These are phyloP conservation scores for Areca catechu DNA, from an alignment of 176 grass and related monocot genomes.

Conservation along the genomic window DNA sequence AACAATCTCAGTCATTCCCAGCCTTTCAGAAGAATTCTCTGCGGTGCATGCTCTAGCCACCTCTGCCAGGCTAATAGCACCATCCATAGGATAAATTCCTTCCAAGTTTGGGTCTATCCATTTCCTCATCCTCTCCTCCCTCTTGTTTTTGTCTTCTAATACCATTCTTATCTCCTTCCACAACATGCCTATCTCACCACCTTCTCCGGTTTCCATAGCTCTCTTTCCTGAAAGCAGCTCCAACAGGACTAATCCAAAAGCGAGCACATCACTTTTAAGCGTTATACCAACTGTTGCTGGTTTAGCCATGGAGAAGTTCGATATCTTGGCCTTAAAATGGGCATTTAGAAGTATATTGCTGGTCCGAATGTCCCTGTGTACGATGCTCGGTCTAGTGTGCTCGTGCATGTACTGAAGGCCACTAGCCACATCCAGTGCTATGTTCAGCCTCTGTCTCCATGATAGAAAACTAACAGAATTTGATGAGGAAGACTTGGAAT, in stretches of 20 bases:
- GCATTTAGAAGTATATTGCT: slow-evolving; percentile 50
- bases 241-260: slow-evolving; percentile 35
- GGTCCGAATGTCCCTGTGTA: slow-evolving; percentile 44
- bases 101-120: slow-evolving; percentile 55
- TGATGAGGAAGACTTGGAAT: slow-evolving; percentile 22
- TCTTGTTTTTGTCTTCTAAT: slow-evolving; percentile 34
- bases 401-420: slow-evolving; percentile 72
- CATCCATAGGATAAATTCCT: slow-evolving; percentile 26
- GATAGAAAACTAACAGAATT: slow-evolving; percentile 21
- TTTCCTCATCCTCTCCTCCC: slow-evolving; percentile 28
- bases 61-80: slow-evolving; percentile 30
- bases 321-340: slow-evolving; percentile 54
- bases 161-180: slow-evolving; percentile 41
- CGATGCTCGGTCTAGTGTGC: slow-evolving; percentile 70
- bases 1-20: slow-evolving; percentile 45
- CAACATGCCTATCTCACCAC: slow-evolving; percentile 31
- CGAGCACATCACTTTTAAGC: slow-evolving; percentile 41
- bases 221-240: slow-evolving; percentile 47
- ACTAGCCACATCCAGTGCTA: slow-evolving; percentile 54
- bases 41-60: slow-evolving; percentile 59
- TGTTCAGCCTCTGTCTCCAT: slow-evolving; percentile 41
- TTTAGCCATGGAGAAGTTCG: slow-evolving; percentile 36
- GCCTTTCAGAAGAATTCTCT: slow-evolving; percentile 36
- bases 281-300: slow-evolving; percentile 12
- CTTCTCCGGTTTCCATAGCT: slow-evolving; percentile 30